A percentile compares a stretch with the other conserved stretches of the same genome.
phyloP scores from a whole-genome alignment of 768 basidiomycete species.

The Suillus paluster region DNA sequence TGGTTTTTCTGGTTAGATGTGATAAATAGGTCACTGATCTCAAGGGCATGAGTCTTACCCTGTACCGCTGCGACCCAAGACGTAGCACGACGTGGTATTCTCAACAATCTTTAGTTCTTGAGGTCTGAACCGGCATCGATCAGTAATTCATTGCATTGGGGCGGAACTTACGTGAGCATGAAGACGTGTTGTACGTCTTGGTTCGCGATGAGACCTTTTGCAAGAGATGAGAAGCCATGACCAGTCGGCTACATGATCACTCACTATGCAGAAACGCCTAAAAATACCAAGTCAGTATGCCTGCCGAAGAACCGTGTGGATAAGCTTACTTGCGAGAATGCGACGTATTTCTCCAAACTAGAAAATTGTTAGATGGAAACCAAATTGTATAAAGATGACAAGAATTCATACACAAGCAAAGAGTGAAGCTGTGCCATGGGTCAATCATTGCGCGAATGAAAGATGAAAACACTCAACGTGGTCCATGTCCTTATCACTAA shows the following conservation, averaged over 20 bases:
- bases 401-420: slow-evolving; percentile 54
- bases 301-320: neutral
- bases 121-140: slow-evolving; percentile 27
- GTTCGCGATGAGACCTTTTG: slow-evolving; percentile 27
- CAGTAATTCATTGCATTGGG: slow-evolving; percentile 16
- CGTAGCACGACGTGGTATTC: slow-evolving; percentile 63
- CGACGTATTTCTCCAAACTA: slow-evolving; percentile 37
- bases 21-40: neutral
- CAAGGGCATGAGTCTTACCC: slow-evolving; percentile 47
- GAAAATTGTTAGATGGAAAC: slow-evolving; percentile 45
- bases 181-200: slow-evolving; percentile 32
- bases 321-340: slow-evolving; percentile 31
- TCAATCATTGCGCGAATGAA: neutral
- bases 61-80: slow-evolving; percentile 73
- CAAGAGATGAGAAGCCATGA: neutral
- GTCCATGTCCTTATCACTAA: slow-evolving; percentile 50
- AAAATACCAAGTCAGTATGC: neutral
- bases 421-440: slow-evolving; percentile 50
- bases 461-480: slow-evolving; percentile 40
- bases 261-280: slow-evolving; percentile 29
- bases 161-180: slow-evolving; percentile 24
- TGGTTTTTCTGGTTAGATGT: slow-evolving; percentile 59
- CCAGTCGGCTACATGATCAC: neutral
- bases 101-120: slow-evolving; percentile 63
- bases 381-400: slow-evolving; percentile 10